Base-by-base conservation (phyloP, 805 yeast genomes). In the Candida boleticola region DNA sequence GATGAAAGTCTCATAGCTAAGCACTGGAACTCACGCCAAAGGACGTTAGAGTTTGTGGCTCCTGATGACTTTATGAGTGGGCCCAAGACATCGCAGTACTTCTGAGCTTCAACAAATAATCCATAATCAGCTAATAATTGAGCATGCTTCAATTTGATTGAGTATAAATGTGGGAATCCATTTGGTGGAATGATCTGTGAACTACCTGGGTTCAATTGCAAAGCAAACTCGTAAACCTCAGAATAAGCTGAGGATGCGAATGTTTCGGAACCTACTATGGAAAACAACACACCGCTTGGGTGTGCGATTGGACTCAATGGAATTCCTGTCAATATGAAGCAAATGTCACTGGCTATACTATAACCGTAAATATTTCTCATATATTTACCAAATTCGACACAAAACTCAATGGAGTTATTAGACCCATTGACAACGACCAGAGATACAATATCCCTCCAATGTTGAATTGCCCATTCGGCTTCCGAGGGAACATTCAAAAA, bases 41-140 rank as follows among this genome's bases (percentile, higher is more conserved):
- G 40, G 0, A 57, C 50, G 22, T 53, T 53, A 5, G 56, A 35
- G 17, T 14, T n/a, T 4, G 10, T 6, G 7, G 21, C 32, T 3
- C 23, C 6, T 5, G 29, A n/a, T 13, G 34, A 10, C 45, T 67
- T 66, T 29, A 66, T 46, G n/a, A 49, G 43, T 16, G 48, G 40
- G 38, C 64, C 63, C 7, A 83, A 67, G 16, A 57, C 49, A 48
- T 86, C 95, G 37, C 77, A 59, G 47, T 83, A 83, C 50, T 70
- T 81, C 36, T 83, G 81, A 2, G 95, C 82, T 16, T 77, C 83
- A 1, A 71, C 46, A 13, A 71, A 55, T 27, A 65, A 57, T 2
- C 92, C 93, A 46, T 73, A 64, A 49, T 89, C 97, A 3, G 85
- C 82, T 46, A 89, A 67, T 19, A 73, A 64, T 36, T 74, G 73